Percentiles rank a stretch among this genome's conserved stretches.
phyloP scores from a whole-genome alignment of 495 filamentous ascomycete genomes.

The Penicillium coprophilum region DNA sequence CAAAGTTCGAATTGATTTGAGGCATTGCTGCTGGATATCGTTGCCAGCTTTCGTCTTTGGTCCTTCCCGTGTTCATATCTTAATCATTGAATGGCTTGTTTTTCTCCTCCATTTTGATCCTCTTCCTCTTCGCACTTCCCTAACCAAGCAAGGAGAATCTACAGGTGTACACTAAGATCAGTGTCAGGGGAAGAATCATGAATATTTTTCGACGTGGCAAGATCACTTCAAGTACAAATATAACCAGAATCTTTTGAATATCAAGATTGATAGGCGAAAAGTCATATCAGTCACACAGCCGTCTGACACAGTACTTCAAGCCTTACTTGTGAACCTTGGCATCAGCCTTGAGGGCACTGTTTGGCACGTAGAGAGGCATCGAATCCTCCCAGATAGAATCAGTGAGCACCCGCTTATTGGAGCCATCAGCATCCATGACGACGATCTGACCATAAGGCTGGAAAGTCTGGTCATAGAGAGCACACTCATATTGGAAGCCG shows the following conservation, averaged over 20 bases:
- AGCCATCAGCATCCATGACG: slow-evolving; percentile 34
- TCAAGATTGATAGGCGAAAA: not conserved
- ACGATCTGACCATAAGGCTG: slow-evolving; percentile 39
- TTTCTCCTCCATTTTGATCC: too few species aligned
- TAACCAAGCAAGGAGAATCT: too few species aligned
- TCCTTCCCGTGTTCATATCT: too few species aligned
- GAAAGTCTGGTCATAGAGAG: slow-evolving; percentile 36
- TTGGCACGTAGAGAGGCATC: slow-evolving; percentile 30
- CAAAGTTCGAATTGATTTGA: too few species aligned
- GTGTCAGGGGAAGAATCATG: too few species aligned
- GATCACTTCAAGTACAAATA: not conserved
- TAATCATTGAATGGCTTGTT: too few species aligned
- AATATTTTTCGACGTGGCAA: not conserved
- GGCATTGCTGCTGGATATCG: too few species aligned
- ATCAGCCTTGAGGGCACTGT: not conserved
- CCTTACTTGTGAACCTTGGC: not conserved
- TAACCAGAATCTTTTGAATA: not conserved
- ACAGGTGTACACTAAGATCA: too few species aligned
- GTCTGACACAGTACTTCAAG: not conserved
- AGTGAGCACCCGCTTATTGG: slow-evolving; percentile 31
- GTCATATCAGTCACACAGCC: not conserved
- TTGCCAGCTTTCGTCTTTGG: too few species aligned
- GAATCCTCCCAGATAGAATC: slow-evolving; percentile 40
- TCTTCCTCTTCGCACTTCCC: too few species aligned
- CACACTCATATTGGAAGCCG: slow-evolving; percentile 35